Conservation (phyloP, 352 stramenopile genomes). For the Pythium sukuiense region DNA sequence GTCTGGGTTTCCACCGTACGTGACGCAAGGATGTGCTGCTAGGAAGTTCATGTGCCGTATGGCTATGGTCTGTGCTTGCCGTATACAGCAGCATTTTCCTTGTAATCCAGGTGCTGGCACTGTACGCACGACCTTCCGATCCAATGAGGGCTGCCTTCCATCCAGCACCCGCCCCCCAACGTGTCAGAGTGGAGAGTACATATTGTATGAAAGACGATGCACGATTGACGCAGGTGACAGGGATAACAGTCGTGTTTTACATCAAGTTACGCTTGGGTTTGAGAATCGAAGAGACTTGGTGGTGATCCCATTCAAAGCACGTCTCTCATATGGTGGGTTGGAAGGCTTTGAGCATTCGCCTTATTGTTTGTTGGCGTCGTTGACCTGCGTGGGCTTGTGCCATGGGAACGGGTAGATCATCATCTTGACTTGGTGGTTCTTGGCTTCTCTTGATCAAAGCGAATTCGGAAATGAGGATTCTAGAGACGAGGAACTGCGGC, state of each 20-base stretch:
- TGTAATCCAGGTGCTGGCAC: too few relatives aligned
- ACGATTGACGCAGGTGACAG: too few relatives aligned
- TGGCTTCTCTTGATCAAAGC: constrained; percentile 6
- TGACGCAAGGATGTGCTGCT: background rate
- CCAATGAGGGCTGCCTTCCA: too few relatives aligned
- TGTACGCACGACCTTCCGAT: too few relatives aligned
- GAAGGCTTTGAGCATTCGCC: background rate
- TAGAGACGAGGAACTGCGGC: too few relatives aligned
- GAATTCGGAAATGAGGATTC: constrained; percentile 9
- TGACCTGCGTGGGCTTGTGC: constrained; percentile 11
- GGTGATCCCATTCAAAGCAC: background rate
- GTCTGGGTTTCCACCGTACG: background rate
- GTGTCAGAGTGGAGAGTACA: background rate
- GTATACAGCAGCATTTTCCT: too few relatives aligned
- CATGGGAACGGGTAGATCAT: constrained; percentile 23
- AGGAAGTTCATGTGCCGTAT: background rate
- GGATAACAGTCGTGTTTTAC: too few relatives aligned
- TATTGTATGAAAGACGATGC: background rate
- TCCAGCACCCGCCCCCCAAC: too few relatives aligned
- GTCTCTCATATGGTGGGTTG: background rate
- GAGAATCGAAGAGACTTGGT: background rate
- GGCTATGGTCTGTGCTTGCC: too few relatives aligned
- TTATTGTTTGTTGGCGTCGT: constrained; percentile 9
- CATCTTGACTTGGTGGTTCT: constrained; percentile 7
- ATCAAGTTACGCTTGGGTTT: too few relatives aligned